Percentiles rank a stretch among this genome's conserved stretches.
phyloP scores from a whole-genome alignment of 106 monocot species.

The Dioscorea zingiberensis region DNA sequence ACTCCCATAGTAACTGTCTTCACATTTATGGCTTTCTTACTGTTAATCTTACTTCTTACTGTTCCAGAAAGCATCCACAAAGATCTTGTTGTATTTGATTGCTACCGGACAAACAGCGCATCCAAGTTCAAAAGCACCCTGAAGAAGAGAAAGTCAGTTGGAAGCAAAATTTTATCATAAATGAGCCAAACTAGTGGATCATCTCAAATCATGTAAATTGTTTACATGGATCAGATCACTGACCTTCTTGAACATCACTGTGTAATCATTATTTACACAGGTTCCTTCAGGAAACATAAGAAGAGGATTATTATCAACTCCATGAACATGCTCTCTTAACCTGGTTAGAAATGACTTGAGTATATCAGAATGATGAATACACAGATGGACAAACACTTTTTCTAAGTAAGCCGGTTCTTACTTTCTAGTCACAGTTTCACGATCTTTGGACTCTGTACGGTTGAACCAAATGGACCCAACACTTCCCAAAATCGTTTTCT shows the following conservation, averaged over 20 bases:
- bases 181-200: background rate
- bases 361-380: background rate
- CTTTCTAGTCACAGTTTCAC: constrained; percentile 86
- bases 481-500: constrained; percentile 84
- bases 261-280: constrained; percentile 95
- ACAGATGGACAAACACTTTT: background rate
- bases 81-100: constrained; percentile 98
- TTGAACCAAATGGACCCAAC: constrained; percentile 98
- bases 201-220: background rate
- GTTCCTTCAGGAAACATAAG: constrained; percentile 99
- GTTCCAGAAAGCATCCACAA: constrained; percentile 99
- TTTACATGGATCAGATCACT: background rate
- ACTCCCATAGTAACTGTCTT: too few species aligned
- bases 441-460: constrained; percentile 82
- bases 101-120: constrained; percentile 97
- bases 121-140: constrained; percentile 98
- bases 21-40: too few species aligned
- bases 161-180: background rate
- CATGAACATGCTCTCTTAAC: constrained; percentile 71
- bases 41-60: constrained; percentile 81
- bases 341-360: constrained; percentile 26
- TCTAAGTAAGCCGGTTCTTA: constrained; percentile 17
- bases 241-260: constrained; percentile 99
- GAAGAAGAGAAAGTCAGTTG: background rate
- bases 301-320: constrained; percentile 83